Conservation (phyloP, 352 stramenopile species). For the Globisporangium barbulae region DNA sequence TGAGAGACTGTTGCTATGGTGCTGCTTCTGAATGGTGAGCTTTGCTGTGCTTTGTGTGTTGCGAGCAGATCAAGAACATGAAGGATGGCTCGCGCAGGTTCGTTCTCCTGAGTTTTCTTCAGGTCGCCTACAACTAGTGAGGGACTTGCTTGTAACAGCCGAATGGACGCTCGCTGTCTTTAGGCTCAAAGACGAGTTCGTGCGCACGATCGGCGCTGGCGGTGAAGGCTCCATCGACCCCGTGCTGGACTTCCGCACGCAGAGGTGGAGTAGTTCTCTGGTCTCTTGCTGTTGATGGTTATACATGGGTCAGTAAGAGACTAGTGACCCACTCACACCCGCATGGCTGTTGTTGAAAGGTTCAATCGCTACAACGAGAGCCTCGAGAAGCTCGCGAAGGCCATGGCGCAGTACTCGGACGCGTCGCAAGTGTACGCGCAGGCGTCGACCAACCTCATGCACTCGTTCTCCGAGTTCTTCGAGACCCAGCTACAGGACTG, state of each 20-base stretch:
- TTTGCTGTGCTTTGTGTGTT: background rate
- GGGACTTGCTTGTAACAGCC: background rate
- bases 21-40: background rate
- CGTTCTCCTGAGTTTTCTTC: background rate
- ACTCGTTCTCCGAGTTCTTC: conserved; percentile 60
- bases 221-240: conserved; percentile 57
- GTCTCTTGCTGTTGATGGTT: background rate
- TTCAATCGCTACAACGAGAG: conserved; percentile 62
- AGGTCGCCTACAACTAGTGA: background rate
- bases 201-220: conserved; percentile 47
- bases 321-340: background rate
- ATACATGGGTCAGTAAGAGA: conserved; percentile 5
- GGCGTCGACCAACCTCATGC: conserved; percentile 42
- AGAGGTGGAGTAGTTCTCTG: conserved; percentile 29
- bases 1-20: background rate
- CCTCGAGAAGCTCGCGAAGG: conserved; percentile 51
- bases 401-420: conserved; percentile 46
- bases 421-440: conserved; percentile 38
- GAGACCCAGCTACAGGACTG: conserved; percentile 50
- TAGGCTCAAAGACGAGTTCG: conserved; percentile 75
- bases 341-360: conserved; percentile 14
- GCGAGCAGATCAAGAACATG: conserved; percentile 60
- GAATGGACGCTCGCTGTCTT: background rate
- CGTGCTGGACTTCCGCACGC: conserved; percentile 59
- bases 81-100: conserved; percentile 73